Conservation (phyloP, 495 filamentous ascomycete genomes). For the Pseudotulostoma volvatum region DNA sequence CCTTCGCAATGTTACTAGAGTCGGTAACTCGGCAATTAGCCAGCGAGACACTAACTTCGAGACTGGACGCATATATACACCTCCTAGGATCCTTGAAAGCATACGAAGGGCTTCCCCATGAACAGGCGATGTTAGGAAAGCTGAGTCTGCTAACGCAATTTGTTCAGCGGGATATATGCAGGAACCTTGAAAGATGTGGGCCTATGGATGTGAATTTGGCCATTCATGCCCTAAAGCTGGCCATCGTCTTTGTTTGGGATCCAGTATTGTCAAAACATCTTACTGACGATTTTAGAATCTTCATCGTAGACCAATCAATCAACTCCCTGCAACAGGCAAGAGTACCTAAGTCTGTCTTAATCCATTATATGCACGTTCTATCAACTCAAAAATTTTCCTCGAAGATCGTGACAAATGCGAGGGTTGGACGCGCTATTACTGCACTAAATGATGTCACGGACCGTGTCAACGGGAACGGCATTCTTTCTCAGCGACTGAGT, state of each 20-base stretch:
- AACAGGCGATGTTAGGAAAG: slow-evolving; percentile 54
- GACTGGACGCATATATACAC: slow-evolving; percentile 74
- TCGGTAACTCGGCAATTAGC: slow-evolving; percentile 66
- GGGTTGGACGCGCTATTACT: slow-evolving; percentile 48
- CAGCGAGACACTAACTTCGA: slow-evolving; percentile 44
- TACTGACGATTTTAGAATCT: slow-evolving; percentile 59
- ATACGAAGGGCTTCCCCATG: slow-evolving; percentile 59
- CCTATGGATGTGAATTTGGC: slow-evolving; percentile 42
- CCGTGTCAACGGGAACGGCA: slow-evolving; percentile 57
- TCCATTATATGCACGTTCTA: slow-evolving; percentile 61
- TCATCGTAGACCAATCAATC: slow-evolving; percentile 65
- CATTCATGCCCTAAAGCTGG: slow-evolving; percentile 58
- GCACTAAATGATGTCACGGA: slow-evolving; percentile 56
- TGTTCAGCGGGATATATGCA: slow-evolving; percentile 57
- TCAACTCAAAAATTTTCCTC: slow-evolving; percentile 58
- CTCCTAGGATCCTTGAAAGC: slow-evolving; percentile 59
- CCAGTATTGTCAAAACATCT: slow-evolving; percentile 44
- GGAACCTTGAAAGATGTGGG: slow-evolving; percentile 15
- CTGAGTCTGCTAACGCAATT: slow-evolving; percentile 58
- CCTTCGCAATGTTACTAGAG: slow-evolving; percentile 59
- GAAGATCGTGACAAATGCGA: slow-evolving; percentile 53
- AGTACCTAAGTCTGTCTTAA: slow-evolving; percentile 58
- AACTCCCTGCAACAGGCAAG: slow-evolving; percentile 43
- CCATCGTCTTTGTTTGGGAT: slow-evolving; percentile 55
- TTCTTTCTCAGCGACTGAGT: slow-evolving; percentile 52